Base-by-base conservation (phyloP, 2,329 filamentous ascomycete species). In the Hyphodiscus sp. region DNA sequence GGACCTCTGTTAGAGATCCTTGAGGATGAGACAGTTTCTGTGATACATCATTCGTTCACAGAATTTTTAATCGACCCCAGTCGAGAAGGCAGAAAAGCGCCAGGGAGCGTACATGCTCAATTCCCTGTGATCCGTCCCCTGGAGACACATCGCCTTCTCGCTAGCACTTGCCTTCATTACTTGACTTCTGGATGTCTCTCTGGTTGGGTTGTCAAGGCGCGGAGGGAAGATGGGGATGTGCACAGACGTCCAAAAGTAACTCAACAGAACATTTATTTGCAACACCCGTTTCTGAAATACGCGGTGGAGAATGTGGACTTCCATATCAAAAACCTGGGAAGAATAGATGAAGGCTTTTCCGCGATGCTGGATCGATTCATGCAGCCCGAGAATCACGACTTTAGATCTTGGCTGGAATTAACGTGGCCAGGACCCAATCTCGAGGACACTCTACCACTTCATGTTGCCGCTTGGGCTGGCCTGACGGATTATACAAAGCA, bases 21-120 rank as follows among this genome's bases (percentile, higher is more conserved):
- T 2, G 70, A 73, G 18, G 73, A 77, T 47, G 74, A 74, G 50
- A 73, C 70, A 0, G 54, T 76, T 10, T 68, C 68, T 18, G 68
- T 76, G 6, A 70, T 77, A 7, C 74, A 77, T 55, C 74, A 77
- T 50, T 76, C 74, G 0, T 71, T 77, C 42, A 76, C 74, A 2
- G 74, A 77, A 50, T 77, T 73, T 53, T 57, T 76, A 11, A 65
- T 67, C 1, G 70, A 68, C 8, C 18, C 7, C 11, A 29, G 41
- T 29, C 46, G 51, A 49, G 47, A 2, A 7, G 44, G 41, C 1
- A 49, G 41, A 29, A n/a, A 33, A 13, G 56, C 47, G 13, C 26
- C 44, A 26, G 20, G 11, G 0, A 13, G 41, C 1, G 23, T 26
- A 8, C 23, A 26, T 26, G 19, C 47, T 48, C 56, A 50, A 45